Evolutionary conservation across 2,329 filamentous ascomycete species (phyloP), one percentile per base, ranked within the genome.

Genomic region (Didymella segeticola): DNA sequence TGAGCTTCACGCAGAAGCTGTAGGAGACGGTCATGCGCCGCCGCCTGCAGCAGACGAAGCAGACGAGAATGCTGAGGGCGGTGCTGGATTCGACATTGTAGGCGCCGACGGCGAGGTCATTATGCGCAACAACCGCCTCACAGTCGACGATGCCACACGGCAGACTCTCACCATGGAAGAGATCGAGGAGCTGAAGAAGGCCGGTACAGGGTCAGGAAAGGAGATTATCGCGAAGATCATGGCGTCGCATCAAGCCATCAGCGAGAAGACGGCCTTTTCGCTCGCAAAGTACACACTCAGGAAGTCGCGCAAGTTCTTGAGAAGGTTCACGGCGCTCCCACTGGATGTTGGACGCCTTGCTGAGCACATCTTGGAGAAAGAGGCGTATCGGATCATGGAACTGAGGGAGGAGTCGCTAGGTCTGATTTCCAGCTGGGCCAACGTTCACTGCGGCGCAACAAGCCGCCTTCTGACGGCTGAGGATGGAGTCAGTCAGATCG

Each of bases 281-380:
- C 80, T 97, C 53, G 93, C 93, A 36, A 99, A 99, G 75, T 99
- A 99, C 77, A 96, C 95, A 68, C 80, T 98, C 15, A 82, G 96
- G 38, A 99, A 99, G 79, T 89, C 90, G 60, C 93, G 88, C 72
- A 99, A 99, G 76, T 98, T 96, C 72, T 83, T 98, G 60, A 88
- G 89, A 66, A 83, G 92, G 11, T 98, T 99, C 69, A 91, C 89
- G 0, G 85, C 95, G 1, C 75, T 96, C 45, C 93, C 93, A 0
- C 78, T 98, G 63, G 92, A 97, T 68, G 86, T 96, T 12, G 82
- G 87, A 0, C 82, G 86, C 60, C 79, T 98, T 57, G 86, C 87
- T 17, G 85, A 91, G 62, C 96, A 89, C 80, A 81, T 93, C 67
- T 77, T 96, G 43, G 90, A 96, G 65, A 90, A 89, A 67, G 93